Conservation (phyloP, 2,329 filamentous ascomycete genomes). For the Penicillium sp. region DNA sequence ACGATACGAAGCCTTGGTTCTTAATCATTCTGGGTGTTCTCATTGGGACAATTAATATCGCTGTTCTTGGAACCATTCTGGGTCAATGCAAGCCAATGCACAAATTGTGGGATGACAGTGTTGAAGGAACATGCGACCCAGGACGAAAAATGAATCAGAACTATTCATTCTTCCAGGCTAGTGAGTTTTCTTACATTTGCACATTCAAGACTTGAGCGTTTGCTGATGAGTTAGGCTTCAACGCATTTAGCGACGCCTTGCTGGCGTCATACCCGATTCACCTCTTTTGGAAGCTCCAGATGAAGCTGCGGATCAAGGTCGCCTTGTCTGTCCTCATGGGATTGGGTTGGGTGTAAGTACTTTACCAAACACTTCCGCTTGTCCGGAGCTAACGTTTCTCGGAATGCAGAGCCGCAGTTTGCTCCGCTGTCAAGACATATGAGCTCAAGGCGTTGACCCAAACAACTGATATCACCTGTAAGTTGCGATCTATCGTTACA, state of each 20-base stretch:
- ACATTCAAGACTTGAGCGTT: no score
- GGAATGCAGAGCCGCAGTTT: constrained; percentile 13
- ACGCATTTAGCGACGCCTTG: constrained; percentile 16
- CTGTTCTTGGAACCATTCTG: constrained; percentile 17
- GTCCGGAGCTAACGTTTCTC: background rate
- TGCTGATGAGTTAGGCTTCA: constrained; percentile 11
- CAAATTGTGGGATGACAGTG: constrained; percentile 20
- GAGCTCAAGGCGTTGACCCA: constrained; percentile 14
- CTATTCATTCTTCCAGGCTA: constrained; percentile 22
- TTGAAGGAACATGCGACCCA: constrained; percentile 17
- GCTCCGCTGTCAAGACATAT: constrained; percentile 20
- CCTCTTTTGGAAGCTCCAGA: constrained; percentile 23
- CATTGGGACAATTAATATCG: constrained; percentile 19
- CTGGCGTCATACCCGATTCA: constrained; percentile 24
- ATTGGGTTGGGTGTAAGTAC: constrained; percentile 30
- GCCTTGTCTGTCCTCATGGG: constrained; percentile 22
- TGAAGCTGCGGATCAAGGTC: constrained; percentile 20
- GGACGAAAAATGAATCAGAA: constrained; percentile 13
- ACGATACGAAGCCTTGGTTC: constrained; percentile 17
- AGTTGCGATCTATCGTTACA: background rate
- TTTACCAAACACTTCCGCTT: background rate
- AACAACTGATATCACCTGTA: constrained; percentile 18
- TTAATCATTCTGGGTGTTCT: constrained; percentile 19
- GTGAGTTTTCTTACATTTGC: constrained; percentile 3
- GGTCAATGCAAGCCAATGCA: constrained; percentile 20